A percentile compares a stretch with the other conserved stretches of the same genome.
Evolutionary conservation across 2,329 filamentous ascomycete genomes (phyloP).

Genomic region (Ophiostoma ulmi): DNA sequence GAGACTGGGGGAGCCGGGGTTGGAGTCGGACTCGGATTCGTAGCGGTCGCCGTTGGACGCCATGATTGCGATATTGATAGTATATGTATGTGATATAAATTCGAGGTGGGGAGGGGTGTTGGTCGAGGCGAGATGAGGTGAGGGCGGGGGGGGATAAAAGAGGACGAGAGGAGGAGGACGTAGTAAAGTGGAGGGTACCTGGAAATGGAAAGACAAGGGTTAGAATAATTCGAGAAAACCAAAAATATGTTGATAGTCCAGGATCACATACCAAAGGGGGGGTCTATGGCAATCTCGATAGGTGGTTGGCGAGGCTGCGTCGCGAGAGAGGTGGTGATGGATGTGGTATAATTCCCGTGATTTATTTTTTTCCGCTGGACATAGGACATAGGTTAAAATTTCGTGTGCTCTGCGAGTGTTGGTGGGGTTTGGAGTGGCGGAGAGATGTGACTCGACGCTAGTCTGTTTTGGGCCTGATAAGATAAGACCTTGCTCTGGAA

Average conservation of each 20-base stretch:
- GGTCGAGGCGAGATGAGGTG: not conserved
- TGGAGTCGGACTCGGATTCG: constrained; percentile 64
- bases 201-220: not conserved
- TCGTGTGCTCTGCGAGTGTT: constrained; percentile 27
- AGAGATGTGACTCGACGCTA: constrained; percentile 26
- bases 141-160: not conserved
- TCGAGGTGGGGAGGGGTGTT: not conserved
- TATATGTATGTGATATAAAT: not conserved
- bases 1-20: constrained; percentile 55
- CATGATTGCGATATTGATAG: constrained; percentile 38
- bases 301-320: constrained; percentile 22
- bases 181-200: constrained; percentile 8
- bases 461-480: constrained; percentile 22
- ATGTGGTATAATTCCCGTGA: constrained; percentile 20
- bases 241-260: not conserved
- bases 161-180: not conserved
- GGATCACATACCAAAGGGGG: constrained; percentile 17
- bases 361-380: constrained; percentile 23
- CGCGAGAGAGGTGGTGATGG: constrained; percentile 21
- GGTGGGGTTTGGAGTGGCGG: constrained; percentile 26
- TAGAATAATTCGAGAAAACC: not conserved
- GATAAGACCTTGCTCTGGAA: constrained; percentile 22
- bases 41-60: constrained; percentile 59
- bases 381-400: constrained; percentile 26
- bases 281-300: constrained; percentile 11